Conservation (phyloP, 257 asterid genomes). For the Craterostigma plantagineum region DNA sequence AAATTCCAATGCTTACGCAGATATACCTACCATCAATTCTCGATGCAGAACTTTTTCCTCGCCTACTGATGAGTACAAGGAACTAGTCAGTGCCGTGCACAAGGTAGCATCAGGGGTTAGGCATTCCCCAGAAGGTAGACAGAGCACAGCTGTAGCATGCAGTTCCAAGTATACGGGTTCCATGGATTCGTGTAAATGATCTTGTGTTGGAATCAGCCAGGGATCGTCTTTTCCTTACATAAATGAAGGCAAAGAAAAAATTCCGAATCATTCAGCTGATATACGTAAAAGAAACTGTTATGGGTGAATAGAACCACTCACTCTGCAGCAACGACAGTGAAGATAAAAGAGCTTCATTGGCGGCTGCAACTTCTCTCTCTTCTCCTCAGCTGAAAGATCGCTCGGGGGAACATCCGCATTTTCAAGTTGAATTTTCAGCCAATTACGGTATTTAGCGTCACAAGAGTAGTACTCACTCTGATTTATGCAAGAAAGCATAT, state of each 20-base stretch:
- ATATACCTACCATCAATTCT: conserved; percentile 48
- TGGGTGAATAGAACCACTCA: conserved; percentile 23
- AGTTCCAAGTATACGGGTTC: conserved; percentile 67
- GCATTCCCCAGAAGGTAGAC: conserved; percentile 79
- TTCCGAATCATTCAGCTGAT: not conserved
- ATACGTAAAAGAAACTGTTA: conserved; percentile 4
- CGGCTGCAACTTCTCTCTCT: conserved; percentile 48
- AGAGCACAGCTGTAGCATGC: conserved; percentile 73
- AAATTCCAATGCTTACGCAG: too few species aligned
- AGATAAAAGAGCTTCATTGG: conserved; percentile 51
- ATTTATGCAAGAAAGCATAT: conserved; percentile 10
- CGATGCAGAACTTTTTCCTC: conserved; percentile 73
- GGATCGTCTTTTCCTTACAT: conserved; percentile 43
- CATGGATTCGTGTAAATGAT: conserved; percentile 30
- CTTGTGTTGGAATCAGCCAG: conserved; percentile 82
- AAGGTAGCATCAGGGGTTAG: conserved; percentile 71
- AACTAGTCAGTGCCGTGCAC: conserved; percentile 72
- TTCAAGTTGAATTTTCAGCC: conserved; percentile 64
- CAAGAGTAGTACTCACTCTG: conserved; percentile 94
- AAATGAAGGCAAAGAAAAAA: conserved; percentile 1
- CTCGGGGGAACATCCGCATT: conserved; percentile 45
- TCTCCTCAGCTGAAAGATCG: conserved; percentile 76
- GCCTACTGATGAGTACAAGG: conserved; percentile 62
- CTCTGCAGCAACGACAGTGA: conserved; percentile 48
- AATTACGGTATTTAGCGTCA: conserved; percentile 83